Conservation (phyloP, 176 grass and related monocot species). For the Carex parvula region DNA sequence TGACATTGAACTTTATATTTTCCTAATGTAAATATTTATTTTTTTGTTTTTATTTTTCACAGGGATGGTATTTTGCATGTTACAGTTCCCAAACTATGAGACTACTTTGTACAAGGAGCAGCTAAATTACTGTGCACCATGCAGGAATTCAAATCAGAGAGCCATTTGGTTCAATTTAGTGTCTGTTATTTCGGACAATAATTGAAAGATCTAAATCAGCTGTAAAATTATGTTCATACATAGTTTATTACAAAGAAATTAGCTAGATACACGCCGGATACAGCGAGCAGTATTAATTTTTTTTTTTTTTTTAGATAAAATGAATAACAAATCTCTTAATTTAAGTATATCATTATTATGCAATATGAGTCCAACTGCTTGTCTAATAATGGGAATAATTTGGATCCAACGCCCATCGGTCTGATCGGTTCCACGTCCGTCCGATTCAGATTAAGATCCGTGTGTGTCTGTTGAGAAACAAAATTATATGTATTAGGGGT, state of each 20-base stretch:
- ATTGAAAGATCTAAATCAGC: background rate
- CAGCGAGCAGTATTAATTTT: too few relatives aligned
- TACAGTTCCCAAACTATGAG: conserved; percentile 36
- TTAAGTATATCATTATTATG: too few relatives aligned
- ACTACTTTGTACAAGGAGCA: background rate
- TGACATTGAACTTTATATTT: background rate
- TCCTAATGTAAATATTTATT: background rate
- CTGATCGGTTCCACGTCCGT: too few relatives aligned
- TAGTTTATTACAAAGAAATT: background rate
- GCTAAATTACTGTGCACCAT: background rate
- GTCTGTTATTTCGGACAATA: background rate
- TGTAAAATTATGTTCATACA: background rate
- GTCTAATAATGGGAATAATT: too few relatives aligned
- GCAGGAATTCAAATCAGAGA: background rate
- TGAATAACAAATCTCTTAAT: too few relatives aligned
- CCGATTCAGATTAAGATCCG: too few relatives aligned
- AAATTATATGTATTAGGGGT: too few relatives aligned
- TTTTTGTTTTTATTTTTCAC: background rate
- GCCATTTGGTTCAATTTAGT: background rate
- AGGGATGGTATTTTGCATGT: conserved; percentile 47
- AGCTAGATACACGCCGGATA: too few relatives aligned
- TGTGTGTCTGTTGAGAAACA: too few relatives aligned
- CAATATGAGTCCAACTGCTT: too few relatives aligned
- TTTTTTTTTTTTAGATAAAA: too few relatives aligned
- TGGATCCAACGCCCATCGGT: too few relatives aligned